Conservation (phyloP, 495 filamentous ascomycete species). For the Penicillium desertorum region DNA sequence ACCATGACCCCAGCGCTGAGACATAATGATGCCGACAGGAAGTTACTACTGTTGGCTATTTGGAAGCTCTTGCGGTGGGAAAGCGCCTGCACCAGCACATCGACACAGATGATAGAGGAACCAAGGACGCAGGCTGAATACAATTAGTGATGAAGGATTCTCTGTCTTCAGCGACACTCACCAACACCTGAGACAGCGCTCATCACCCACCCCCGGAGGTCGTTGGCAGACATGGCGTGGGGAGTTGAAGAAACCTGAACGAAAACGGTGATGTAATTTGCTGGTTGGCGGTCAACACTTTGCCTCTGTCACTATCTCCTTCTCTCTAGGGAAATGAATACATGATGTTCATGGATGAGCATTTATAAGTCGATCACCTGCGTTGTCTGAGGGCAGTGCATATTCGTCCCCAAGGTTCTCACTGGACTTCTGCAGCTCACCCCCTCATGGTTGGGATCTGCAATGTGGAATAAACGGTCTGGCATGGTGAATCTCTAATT, state of each 20-base stretch:
- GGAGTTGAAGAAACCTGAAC: constrained; percentile 15
- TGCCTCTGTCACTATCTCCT: background rate
- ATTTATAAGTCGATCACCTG: background rate
- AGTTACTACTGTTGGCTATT: constrained; percentile 84
- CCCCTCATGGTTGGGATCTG: background rate
- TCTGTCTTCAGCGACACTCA: constrained; percentile 33
- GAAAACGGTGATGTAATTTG: constrained; percentile 23
- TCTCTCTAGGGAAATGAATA: background rate
- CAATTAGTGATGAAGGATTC: background rate
- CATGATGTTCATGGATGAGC: background rate
- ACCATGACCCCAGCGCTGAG: constrained; percentile 99
- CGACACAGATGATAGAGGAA: constrained; percentile 82
- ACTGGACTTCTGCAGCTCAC: background rate
- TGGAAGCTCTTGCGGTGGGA: constrained; percentile 73
- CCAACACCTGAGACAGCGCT: constrained; percentile 78
- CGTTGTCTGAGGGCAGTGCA: constrained; percentile 2
- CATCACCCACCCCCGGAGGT: constrained; percentile 93
- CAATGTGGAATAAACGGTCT: background rate
- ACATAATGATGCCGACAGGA: constrained; percentile 84
- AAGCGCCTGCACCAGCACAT: constrained; percentile 68
- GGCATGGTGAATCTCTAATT: background rate
- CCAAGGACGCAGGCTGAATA: constrained; percentile 73
- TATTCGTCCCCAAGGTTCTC: constrained; percentile 24
- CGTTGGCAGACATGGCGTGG: constrained; percentile 58
- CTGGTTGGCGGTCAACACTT: constrained; percentile 21